These are phyloP conservation scores for Clavariopsis aquatica DNA, from an alignment of 495 filamentous ascomycete species.

Conservation along the genomic window DNA sequence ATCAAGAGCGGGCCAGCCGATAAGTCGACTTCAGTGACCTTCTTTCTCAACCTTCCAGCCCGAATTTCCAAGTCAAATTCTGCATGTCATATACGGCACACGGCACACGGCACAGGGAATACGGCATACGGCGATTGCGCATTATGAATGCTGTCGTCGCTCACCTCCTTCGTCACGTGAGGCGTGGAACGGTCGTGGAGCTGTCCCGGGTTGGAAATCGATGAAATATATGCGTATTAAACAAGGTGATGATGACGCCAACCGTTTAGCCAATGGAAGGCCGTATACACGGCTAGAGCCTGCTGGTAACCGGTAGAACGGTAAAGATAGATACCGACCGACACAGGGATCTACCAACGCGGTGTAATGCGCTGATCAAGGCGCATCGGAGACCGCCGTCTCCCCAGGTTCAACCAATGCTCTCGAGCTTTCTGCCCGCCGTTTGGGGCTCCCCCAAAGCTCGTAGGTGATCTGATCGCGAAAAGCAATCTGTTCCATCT, in stretches of 20 bases:
- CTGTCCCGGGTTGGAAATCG: not conserved
- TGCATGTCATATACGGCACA: not conserved
- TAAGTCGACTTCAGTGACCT: not conserved
- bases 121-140: not conserved
- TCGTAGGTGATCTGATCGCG: conserved; percentile 27
- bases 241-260: not conserved
- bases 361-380: not conserved
- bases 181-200: not conserved
- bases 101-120: not conserved
- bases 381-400: not conserved
- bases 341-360: not conserved
- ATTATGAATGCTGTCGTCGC: not conserved
- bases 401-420: conserved; percentile 16
- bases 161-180: not conserved
- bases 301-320: not conserved
- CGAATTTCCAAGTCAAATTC: not conserved
- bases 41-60: not conserved
- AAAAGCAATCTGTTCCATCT: conserved; percentile 28
- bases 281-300: not conserved
- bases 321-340: not conserved
- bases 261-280: not conserved
- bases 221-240: not conserved
- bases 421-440: conserved; percentile 9
- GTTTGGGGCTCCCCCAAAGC: conserved; percentile 14
- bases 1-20: not conserved